Evolutionary conservation across 495 filamentous ascomycete species (phyloP).

Genomic region (Talaromyces ruber): DNA sequence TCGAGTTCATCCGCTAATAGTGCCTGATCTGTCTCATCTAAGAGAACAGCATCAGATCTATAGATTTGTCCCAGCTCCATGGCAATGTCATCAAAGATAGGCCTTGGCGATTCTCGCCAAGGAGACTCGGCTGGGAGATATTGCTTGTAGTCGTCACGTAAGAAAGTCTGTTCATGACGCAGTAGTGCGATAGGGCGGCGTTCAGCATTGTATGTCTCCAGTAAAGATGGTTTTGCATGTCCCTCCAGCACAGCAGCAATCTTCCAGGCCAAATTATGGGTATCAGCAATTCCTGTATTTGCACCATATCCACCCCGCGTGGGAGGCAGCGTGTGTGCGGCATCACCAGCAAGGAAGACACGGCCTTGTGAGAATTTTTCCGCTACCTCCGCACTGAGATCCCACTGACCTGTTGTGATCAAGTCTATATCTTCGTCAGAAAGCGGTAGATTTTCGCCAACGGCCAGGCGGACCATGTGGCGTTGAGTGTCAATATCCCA

Average conservation of each 20-base stretch:
- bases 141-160: constrained; percentile 17
- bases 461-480: constrained; percentile 11
- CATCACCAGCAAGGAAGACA: constrained; percentile 42
- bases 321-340: constrained; percentile 39
- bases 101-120: neutral
- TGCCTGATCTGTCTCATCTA: constrained; percentile 6
- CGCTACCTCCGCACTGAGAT: constrained; percentile 18
- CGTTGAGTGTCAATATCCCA: constrained; percentile 12
- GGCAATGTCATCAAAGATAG: constrained; percentile 18
- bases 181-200: constrained; percentile 51
- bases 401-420: constrained; percentile 21
- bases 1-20: too few species aligned
- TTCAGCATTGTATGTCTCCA: constrained; percentile 64
- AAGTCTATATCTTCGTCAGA: constrained; percentile 17
- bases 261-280: constrained; percentile 71
- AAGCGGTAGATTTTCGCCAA: too few species aligned
- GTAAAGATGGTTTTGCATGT: constrained; percentile 40
- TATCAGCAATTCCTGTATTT: constrained; percentile 60
- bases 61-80: constrained; percentile 21
- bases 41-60: constrained; percentile 10
- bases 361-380: constrained; percentile 20
- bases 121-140: constrained; percentile 7
- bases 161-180: constrained; percentile 22
- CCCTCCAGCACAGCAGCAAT: constrained; percentile 50
- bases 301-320: constrained; percentile 64